Evolutionary conservation across 805 yeast genomes (phyloP).

Genomic region (Wickerhamomyces bovis): DNA sequence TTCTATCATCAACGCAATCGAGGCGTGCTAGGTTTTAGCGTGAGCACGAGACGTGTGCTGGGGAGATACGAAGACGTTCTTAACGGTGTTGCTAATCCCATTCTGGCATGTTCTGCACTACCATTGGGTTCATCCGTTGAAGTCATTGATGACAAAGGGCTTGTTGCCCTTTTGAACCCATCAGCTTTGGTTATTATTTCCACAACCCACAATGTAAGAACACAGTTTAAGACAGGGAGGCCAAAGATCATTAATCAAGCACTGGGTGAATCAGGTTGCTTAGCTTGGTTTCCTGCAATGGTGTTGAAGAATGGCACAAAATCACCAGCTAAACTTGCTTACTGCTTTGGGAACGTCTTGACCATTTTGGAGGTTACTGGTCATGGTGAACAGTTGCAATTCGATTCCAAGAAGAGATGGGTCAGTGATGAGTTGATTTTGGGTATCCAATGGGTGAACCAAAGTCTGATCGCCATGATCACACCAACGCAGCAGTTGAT

Average conservation of each 20-base stretch:
- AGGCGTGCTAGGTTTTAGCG: conserved; percentile 45
- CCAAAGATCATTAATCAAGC: conserved; percentile 33
- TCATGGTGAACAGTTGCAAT: conserved; percentile 29
- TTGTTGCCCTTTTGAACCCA: conserved; percentile 55
- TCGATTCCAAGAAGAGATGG: conserved; percentile 37
- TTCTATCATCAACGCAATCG: conserved; percentile 60
- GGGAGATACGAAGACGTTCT: conserved; percentile 37
- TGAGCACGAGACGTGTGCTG: conserved; percentile 41
- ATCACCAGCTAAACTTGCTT: conserved; percentile 49
- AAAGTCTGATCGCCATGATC: conserved; percentile 32
- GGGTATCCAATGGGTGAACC: conserved; percentile 51
- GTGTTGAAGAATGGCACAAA: conserved; percentile 17
- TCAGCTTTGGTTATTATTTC: conserved; percentile 47
- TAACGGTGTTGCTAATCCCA: conserved; percentile 21
- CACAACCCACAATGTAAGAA: conserved; percentile 41
- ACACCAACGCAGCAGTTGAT: conserved; percentile 42
- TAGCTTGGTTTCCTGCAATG: conserved; percentile 61
- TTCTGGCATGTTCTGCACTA: conserved; percentile 41
- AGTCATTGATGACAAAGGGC: conserved; percentile 50
- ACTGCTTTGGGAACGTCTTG: conserved; percentile 59
- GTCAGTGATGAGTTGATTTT: conserved; percentile 44
- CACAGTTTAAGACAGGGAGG: conserved; percentile 48
- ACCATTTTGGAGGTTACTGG: conserved; percentile 45
- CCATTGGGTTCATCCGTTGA: conserved; percentile 56
- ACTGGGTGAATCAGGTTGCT: conserved; percentile 36